Evolutionary conservation across 2,329 filamentous ascomycete genomes (phyloP), one percentile per base, ranked within the genome.

Genomic region (Helminthosporium solani): DNA sequence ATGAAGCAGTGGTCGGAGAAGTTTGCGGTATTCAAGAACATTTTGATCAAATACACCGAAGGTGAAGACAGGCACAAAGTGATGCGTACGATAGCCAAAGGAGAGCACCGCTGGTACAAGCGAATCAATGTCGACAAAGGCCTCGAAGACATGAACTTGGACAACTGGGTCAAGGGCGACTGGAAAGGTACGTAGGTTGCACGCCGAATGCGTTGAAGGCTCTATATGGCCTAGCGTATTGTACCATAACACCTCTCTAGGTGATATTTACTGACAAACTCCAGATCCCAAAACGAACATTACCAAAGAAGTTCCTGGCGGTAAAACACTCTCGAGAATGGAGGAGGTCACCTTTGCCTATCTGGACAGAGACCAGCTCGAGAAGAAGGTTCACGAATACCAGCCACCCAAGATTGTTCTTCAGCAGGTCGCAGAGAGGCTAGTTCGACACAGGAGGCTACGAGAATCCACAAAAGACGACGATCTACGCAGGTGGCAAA

Each of bases 11-110:
- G 71, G 57, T 68, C 74, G 8, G 75, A 78, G 45, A 77, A 77
- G 56, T 68, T 74, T 25, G 74, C 75, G 4, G 74, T 78, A 1
- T 70, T 78, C 51, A 75, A 74, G 36, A 77, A 77, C 40, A 56
- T 78, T 18, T 56, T 78, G 40, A 75, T 78, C 64, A 78, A 77
- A 47, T 78, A 77, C 57, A 78, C 75, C 4, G 75, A 77, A 53
- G 75, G 75, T 28, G 75, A 78, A 51, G 68, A 73, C 34, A 67
- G 73, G 44, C 75, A 78, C 50, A 66, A 73, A 31, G 70, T 69
- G 42, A 77, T 77, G 73, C 64, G 73, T 8, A 66, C 70, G 19
- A 70, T 74, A 20, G 74, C 75, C 1, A 68, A 67, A 30, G 75
- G 75, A 33, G 73, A 78, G 53, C 65, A 77, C 46, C 72, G 72